Evolutionary conservation across 495 filamentous ascomycete genomes (phyloP), one percentile per base, ranked within the genome.

Genomic region (Bombardia bombarda): DNA sequence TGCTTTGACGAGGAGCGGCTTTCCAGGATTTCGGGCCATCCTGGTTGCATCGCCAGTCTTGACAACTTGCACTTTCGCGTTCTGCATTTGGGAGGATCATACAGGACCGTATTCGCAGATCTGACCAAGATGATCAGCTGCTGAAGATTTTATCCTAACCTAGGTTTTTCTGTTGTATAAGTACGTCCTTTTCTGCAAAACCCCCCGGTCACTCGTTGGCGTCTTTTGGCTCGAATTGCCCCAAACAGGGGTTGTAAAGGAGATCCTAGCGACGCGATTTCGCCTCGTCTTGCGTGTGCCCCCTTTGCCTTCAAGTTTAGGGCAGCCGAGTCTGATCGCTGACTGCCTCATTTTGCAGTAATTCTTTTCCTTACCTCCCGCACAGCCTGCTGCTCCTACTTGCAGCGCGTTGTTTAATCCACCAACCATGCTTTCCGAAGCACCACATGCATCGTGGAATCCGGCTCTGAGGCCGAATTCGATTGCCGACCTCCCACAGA

Each of bases 391-490:
- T 50, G 35, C 42, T 42, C 37, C 38, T 35, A 48, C 43, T 42
- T 19, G 43, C 55, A 60, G 53, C 56, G 50, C 45, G 42, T 57
- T 46, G 35, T 48, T 50, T 53, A 57, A 54, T 56, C 57, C 43
- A 50, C 51, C 57, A 41, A 54, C 49, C 51, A 68, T 70, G 63
- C 41, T 59, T 45, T 61, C 59, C 46, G 63, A 65, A 52, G 53
- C 57, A 42, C 59, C 63, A 40, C 66, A 47, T 46, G 58, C 69
- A 46, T 67, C 70, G 43, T 78, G 74, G 74, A 61, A 78, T 58
- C 74, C 74, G 45, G 74, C 74, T 19, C 61, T 69, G 54, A 73
- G 70, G 72, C 74, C 74, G 43, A 65, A 75, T 45, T 61, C 61
- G 42, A 46, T 46, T 47, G 55, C 46, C 42, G 56, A 53, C 22